These are phyloP conservation scores for Umbelopsis vinacea DNA, from an alignment of 192 early-diverging fungal genomes.

Conservation along the genomic window DNA sequence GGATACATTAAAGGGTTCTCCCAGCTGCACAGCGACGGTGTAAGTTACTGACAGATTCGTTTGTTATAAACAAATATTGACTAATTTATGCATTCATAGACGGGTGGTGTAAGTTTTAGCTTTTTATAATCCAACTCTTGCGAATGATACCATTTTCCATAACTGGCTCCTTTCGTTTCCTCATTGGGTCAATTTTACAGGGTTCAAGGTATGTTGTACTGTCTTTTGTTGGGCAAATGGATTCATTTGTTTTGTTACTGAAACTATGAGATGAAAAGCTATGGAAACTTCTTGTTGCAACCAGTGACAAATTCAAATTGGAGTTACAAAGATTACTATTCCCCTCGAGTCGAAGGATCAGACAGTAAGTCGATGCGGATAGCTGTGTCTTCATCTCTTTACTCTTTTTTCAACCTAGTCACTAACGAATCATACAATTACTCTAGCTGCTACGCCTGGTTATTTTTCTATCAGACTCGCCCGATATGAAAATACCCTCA, in stretches of 20 bases:
- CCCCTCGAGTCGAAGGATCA: neutral
- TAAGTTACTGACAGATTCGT: neutral
- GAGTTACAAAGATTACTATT: slow-evolving; percentile 13
- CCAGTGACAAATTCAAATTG: slow-evolving; percentile 9
- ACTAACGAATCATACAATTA: too few relatives aligned
- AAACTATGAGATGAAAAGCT: neutral
- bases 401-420: neutral
- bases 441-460: neutral
- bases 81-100: neutral
- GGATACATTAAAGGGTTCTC: slow-evolving; percentile 30
- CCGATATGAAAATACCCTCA: neutral
- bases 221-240: neutral
- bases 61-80: neutral
- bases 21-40: slow-evolving; percentile 31
- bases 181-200: neutral
- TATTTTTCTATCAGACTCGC: slow-evolving; percentile 1
- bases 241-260: neutral
- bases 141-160: neutral
- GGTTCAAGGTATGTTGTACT: neutral
- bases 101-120: slow-evolving; percentile 7
- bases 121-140: neutral
- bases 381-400: neutral
- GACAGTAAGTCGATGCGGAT: neutral
- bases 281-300: slow-evolving; percentile 15
- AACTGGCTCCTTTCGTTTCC: neutral